These are phyloP conservation scores for Taphrina sp. DNA, from an alignment of 1,139 yeast species.

Conservation along the genomic window DNA sequence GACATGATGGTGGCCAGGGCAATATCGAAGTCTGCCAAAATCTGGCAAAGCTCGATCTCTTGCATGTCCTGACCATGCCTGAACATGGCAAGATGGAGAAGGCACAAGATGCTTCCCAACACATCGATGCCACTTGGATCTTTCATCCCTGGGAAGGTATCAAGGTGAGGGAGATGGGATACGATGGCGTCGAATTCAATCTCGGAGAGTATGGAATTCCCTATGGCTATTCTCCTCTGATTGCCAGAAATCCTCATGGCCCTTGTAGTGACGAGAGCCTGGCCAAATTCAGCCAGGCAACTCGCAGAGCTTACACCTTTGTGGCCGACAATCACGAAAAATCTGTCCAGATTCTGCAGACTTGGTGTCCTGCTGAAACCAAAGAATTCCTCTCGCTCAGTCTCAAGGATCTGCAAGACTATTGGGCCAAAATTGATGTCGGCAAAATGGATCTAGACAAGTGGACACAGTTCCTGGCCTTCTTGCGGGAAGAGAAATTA, in stretches of 20 bases:
- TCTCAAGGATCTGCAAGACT: background rate
- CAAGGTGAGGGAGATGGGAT: background rate
- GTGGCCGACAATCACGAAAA: background rate
- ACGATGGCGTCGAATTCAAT: background rate
- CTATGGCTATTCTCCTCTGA: slow-evolving; percentile 19
- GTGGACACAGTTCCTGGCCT: slow-evolving; percentile 7
- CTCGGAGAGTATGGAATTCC: slow-evolving; percentile 1
- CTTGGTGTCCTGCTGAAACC: slow-evolving; percentile 6
- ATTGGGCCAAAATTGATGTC: slow-evolving; percentile 2
- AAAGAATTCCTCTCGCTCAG: background rate
- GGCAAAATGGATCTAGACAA: slow-evolving; percentile 9
- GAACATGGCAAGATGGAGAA: too few species aligned
- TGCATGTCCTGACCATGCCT: background rate
- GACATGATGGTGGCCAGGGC: slow-evolving; percentile 11
- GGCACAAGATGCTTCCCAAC: too few species aligned
- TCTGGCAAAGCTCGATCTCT: slow-evolving; percentile 19
- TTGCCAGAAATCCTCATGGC: slow-evolving; percentile 5
- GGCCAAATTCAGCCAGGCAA: background rate
- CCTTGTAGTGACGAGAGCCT: slow-evolving; percentile 1
- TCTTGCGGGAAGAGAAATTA: background rate
- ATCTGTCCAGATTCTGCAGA: slow-evolving; percentile 5
- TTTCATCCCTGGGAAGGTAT: slow-evolving; percentile 24
- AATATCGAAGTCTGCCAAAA: slow-evolving; percentile 2
- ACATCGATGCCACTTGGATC: slow-evolving; percentile 16
- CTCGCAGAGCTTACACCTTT: slow-evolving; percentile 1